Evolutionary conservation across 2,329 filamentous ascomycete species (phyloP), one percentile per base, ranked within the genome.

Genomic region (Phyllosticta paracitricarpa): DNA sequence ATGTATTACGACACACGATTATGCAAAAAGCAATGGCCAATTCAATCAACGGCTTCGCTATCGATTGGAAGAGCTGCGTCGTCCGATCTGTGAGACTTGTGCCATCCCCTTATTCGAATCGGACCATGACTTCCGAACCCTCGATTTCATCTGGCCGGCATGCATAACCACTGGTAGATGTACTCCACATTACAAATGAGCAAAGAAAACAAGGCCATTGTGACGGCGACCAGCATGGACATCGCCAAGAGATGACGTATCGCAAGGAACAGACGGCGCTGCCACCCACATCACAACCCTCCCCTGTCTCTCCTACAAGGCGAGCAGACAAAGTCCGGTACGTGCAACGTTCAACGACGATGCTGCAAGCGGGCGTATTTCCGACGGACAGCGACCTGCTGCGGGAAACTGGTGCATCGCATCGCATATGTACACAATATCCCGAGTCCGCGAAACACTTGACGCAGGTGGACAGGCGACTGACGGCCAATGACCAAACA

Each of bases 291-390:
- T 40, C 33, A 40, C 14, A 12, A 40, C 33, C 7, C 3, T 30
- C 9, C 33, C 33, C 14, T 14, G 33, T 54, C 28, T n/a, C 12
- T 19, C 35, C 28, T 14, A 51, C 40, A 55, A 25, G 57, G 30
- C 51, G 51, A 59, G 35, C 35, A 51, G 4, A 51, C 14, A 51
- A 26, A 51, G 55, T 19, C 17, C 30, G 58, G 58, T 59, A 55
- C 58, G 58, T 55, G 51, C 58, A 9, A 59, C 58, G 17, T 59
- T 28, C 9, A 22, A 55, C 58, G 54, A 30, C 40, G 58, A 59
- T 59, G 52, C 58, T 59, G 58, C 58, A 35, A 51, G 58, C 54
- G 54, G 58, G 52, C 58, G 54, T 48, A 26, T 17, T 40, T 12
- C 33, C 33, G 33, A 40, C 33, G 33, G 14, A 22, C 33, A 17